Evolutionary conservation across 345 rosid genomes (phyloP), one percentile per base, ranked within the genome.

Genomic region (Citrus sinensis): DNA sequence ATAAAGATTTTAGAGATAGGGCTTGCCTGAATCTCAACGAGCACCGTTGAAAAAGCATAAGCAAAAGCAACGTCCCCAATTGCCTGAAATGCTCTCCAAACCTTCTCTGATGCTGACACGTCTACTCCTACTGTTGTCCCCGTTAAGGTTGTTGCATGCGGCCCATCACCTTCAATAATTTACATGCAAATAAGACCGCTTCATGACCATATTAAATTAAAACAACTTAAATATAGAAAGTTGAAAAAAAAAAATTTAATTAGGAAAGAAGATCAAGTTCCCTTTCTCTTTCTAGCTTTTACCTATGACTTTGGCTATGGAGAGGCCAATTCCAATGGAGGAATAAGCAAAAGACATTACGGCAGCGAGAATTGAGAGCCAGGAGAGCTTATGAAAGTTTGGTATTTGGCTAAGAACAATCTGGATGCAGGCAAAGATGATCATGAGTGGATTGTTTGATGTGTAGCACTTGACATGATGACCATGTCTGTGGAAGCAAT

Each of bases 61-160:
- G 98, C 97, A 81, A 95, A 95, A 16, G 98, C 97, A 32, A 95
- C 86, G 76, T 95, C 89, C 20, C 98, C 98, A 7, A 93, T 75
- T 1, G 98, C 90, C 78, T 88, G 95, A 80, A 95, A 92, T 9
- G 93, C 77, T 58, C 80, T 87, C 98, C 98, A 93, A n/a, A 93
- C 84, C 86, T 95, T 95, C 76, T 92, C 88, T 1, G 92, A 73
- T 32, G 85, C 90, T 27, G 98, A 74, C 78, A 93, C 95, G 75
- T 92, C 95, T 13, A 90, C 85, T 0, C 94, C 95, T 24, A 92
- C 87, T 19, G 79, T 73, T 9, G 79, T 79, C 37, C 98, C 98
- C 1, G 93, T 92, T 25, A 90, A 24, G 68, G 78, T 40, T 62
- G 93, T 92, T 66, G 24, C 85, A 29, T 81, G 77, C 89, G 13